Evolutionary conservation across 495 filamentous ascomycete species (phyloP).

Genomic region (Daldinia caldariorum): DNA sequence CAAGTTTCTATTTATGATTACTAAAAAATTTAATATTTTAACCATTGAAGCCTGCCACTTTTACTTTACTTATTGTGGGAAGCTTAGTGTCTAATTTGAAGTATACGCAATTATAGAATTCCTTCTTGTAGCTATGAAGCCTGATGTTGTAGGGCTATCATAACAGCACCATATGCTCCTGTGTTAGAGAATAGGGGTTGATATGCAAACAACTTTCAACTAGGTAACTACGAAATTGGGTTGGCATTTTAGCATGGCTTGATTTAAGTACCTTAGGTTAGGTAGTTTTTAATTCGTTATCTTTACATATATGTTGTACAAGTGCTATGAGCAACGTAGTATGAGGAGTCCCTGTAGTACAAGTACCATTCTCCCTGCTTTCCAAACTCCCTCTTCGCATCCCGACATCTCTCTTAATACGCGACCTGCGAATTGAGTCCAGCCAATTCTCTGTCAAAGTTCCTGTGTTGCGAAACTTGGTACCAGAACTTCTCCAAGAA

Average conservation of each 20-base stretch:
- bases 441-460: constrained; percentile 77
- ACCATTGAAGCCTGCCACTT: no score
- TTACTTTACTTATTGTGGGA: no score
- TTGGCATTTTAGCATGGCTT: neutral
- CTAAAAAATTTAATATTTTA: no score
- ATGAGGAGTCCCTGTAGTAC: neutral
- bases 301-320: neutral
- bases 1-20: neutral
- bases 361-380: neutral
- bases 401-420: constrained; percentile 1
- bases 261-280: no score
- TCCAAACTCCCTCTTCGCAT: neutral
- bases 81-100: no score
- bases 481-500: constrained; percentile 72
- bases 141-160: no score
- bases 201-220: neutral
- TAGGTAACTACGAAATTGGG: neutral
- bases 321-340: neutral
- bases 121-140: no score
- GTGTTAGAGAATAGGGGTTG: neutral
- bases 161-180: no score
- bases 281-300: neutral
- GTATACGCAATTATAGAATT: no score
- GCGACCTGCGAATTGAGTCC: constrained; percentile 62
- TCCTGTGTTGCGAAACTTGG: constrained; percentile 72